Evolutionary conservation across 73 alveolate species (phyloP), one percentile per base, ranked within the genome.

Genomic region (Paramecium biaurelia): DNA sequence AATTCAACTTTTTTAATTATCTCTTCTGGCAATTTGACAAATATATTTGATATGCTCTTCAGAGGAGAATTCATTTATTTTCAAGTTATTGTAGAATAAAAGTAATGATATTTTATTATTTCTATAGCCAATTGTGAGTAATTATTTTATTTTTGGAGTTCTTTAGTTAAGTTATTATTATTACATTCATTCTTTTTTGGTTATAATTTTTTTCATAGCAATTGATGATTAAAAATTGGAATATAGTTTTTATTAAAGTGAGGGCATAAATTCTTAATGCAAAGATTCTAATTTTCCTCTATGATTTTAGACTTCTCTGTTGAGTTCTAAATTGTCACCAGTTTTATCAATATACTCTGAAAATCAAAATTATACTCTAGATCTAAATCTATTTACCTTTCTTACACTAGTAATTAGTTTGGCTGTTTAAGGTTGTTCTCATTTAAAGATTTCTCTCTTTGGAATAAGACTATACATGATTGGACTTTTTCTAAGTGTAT

Each of bases 371-470:
- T 70, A 87, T 85, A 85, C 3, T 21, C 23, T 84, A 32, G 10
- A 32, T 15, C 11, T 18, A 53, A 85, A 8, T 0, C 6, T 42
- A 9, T 4, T 32, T 85, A 85, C 92, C 93, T 88, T 88, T 88
- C 93, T 70, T 88, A 20, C 34, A 67, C 21, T 68, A 12, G 63
- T 56, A 86, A 32, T 32, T 58, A 1, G 74, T 58, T 68, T 26
- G 76, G 20, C 86, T 88, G 28, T 74, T 18, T 21, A 88, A 24
- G 11, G 58, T 85, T n/a, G 70, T 79, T 41, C 86, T 88, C 58
- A 88, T 68, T 88, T 88, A 14, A 20, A 68, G 34, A 88, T 57
- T 68, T 88, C 93, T 47, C 93, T 88, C 74, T 88, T 88, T 58
- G 21, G 6, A 14, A 14, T 47, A 15, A 47, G 7, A 24, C 20